These are phyloP conservation scores for Pyrus hybrid DNA, from an alignment of 331 rosid genomes.

Conservation along the genomic window DNA sequence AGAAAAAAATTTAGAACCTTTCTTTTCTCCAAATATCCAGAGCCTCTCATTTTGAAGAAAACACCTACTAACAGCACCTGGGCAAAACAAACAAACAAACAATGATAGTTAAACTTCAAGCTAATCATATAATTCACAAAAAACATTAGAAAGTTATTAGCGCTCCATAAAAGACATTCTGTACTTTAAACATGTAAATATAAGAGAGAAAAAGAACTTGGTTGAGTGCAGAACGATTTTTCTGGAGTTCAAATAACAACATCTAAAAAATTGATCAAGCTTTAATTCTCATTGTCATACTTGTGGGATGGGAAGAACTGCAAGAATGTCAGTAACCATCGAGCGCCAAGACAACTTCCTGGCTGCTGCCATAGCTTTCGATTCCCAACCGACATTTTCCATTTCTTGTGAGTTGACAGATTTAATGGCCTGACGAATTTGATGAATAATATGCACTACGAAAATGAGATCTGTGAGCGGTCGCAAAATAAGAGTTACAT, in stretches of 20 bases:
- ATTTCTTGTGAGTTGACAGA: neutral
- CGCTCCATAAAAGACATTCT: too few species aligned
- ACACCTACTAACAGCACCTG: neutral
- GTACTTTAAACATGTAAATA: too few species aligned
- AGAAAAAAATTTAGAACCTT: neutral
- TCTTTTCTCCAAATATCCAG: neutral
- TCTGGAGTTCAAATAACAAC: too few species aligned
- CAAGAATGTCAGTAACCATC: slow-evolving; percentile 17
- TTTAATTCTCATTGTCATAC: neutral
- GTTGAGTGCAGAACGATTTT: too few species aligned
- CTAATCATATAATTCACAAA: neutral
- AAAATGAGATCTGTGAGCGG: slow-evolving; percentile 8
- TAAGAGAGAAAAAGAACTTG: too few species aligned
- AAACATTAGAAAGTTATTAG: too few species aligned
- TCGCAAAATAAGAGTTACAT: neutral
- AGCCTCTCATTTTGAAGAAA: neutral
- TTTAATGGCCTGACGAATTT: slow-evolving; percentile 1
- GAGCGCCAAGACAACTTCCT: neutral
- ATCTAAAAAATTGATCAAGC: too few species aligned
- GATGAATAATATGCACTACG: slow-evolving; percentile 7
- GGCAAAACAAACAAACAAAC: neutral
- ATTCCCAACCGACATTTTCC: neutral
- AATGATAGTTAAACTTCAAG: neutral
- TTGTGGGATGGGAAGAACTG: slow-evolving; percentile 31
- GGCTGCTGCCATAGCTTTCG: neutral